Base-by-base conservation (phyloP, 148 eudicot species). In the Suaeda aralocaspica region DNA sequence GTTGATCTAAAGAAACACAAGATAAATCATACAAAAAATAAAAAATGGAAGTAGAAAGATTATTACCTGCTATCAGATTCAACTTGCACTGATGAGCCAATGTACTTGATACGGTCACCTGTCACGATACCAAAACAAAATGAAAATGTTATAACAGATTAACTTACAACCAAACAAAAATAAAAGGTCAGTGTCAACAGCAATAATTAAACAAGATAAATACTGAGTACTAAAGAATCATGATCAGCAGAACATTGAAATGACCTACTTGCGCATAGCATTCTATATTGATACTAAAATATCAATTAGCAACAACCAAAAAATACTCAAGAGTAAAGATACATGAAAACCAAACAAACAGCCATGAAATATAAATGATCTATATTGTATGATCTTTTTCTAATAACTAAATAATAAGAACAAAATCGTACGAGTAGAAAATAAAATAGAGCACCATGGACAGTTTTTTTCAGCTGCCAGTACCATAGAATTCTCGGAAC, bases 61-160 rank as follows among this genome's bases (percentile, higher is more conserved):
- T 60, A 68, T 78, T 18, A 94, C 99, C 93, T 94, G 80, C 78
- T 84, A 76, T 89, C 92, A 25, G 82, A 82, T 76, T 87, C 93
- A 76, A 79, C 71, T 46, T 33, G 60, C 41, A 78, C 79, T 42
- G 90, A 70, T 42, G 85, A 86, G 58, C 99, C 99, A 77, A 81
- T 67, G 73, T 94, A 94, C 72, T 89, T 94, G 52, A 94, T 88
- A 45, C 93, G 99, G 82, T 94, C 99, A 72, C 99, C 99, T 94
- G 86, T 66, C 72, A 76, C 42, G 67, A 70, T 57, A 60, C 34
- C 34, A 62, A 60, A 12, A 72, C 44, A 62, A 55, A n/a, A 56
- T 30, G 25, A 12, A 12, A 67, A 14, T 31, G 25, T 33, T 4
- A 50, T 25, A 12, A 49, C 58, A 30, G 19, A 53, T 62, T 12